Conservation (phyloP, 768 basidiomycete species). For the Tricholoma terreum region DNA sequence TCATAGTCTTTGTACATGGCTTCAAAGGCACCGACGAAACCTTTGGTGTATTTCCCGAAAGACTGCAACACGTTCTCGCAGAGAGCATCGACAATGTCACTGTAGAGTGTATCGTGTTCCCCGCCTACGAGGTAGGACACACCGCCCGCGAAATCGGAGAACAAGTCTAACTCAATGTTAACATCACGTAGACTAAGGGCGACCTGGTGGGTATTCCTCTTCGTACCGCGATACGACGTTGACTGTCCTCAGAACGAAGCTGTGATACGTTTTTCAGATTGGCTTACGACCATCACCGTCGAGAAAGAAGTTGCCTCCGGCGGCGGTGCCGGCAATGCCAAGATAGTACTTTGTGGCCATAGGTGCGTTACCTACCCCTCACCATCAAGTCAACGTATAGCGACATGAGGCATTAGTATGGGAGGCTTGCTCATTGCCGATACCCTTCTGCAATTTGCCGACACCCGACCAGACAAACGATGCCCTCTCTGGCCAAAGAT, state of each 20-base stretch:
- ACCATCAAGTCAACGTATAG: not conserved
- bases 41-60: conserved; percentile 74
- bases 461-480: conserved; percentile 57
- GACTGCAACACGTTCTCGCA: conserved; percentile 72
- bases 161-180: not conserved
- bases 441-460: conserved; percentile 68
- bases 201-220: conserved; percentile 59
- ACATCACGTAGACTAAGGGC: conserved; percentile 69
- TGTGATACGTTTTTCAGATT: conserved; percentile 83
- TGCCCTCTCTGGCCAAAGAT: conserved; percentile 87
- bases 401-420: conserved; percentile 56
- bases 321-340: conserved; percentile 72
- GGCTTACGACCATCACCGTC: conserved; percentile 89
- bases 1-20: conserved; percentile 80
- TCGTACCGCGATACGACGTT: conserved; percentile 4
- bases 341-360: conserved; percentile 87
- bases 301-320: conserved; percentile 77
- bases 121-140: conserved; percentile 74
- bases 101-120: conserved; percentile 81
- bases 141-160: not conserved
- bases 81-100: conserved; percentile 53
- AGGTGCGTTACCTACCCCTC: conserved; percentile 48
- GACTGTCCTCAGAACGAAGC: conserved; percentile 59
- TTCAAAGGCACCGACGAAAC: conserved; percentile 64
- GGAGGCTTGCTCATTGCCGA: conserved; percentile 90